phyloP scores from a whole-genome alignment of 2,329 filamentous ascomycete species.

The Basipetospora chlamydospora region DNA sequence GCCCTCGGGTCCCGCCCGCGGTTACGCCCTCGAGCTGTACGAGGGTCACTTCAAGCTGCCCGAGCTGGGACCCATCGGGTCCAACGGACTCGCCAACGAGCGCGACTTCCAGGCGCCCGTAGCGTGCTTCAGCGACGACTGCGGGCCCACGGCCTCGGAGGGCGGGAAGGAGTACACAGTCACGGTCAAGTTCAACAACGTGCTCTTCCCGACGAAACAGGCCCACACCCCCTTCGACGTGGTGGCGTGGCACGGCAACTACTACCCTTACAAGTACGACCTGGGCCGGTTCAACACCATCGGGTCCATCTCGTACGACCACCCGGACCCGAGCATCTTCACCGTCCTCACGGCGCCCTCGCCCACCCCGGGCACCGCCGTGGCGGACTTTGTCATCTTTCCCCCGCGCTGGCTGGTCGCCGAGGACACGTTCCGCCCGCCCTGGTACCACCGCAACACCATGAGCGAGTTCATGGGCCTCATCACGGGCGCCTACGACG shows the following conservation, averaged over 20 bases:
- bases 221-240: conserved; percentile 64
- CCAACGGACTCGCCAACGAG: conserved; percentile 52
- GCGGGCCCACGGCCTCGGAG: conserved; percentile 19
- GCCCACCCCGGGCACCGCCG: conserved; percentile 44
- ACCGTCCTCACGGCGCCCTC: conserved; percentile 53
- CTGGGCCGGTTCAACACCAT: conserved; percentile 63
- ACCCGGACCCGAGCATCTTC: conserved; percentile 67
- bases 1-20: conserved; percentile 41
- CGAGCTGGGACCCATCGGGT: conserved; percentile 54
- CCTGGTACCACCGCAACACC: conserved; percentile 59
- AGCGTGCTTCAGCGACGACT: conserved; percentile 48
- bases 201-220: conserved; percentile 51
- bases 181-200: conserved; percentile 51
- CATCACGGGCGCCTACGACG: conserved; percentile 44
- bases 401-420: conserved; percentile 56
- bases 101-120: conserved; percentile 59
- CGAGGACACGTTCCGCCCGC: conserved; percentile 55
- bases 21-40: conserved; percentile 59
- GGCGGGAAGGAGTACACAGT: conserved; percentile 29
- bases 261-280: conserved; percentile 73
- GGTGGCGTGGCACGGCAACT: conserved; percentile 68
- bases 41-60: conserved; percentile 53
- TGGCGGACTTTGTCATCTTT: conserved; percentile 61
- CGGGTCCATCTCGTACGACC: conserved; percentile 59
- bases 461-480: conserved; percentile 53